A percentile compares a stretch with the other conserved stretches of the same genome.
Conservation (phyloP, 1,139 yeast genomes). For the Williopsis jadinii region DNA sequence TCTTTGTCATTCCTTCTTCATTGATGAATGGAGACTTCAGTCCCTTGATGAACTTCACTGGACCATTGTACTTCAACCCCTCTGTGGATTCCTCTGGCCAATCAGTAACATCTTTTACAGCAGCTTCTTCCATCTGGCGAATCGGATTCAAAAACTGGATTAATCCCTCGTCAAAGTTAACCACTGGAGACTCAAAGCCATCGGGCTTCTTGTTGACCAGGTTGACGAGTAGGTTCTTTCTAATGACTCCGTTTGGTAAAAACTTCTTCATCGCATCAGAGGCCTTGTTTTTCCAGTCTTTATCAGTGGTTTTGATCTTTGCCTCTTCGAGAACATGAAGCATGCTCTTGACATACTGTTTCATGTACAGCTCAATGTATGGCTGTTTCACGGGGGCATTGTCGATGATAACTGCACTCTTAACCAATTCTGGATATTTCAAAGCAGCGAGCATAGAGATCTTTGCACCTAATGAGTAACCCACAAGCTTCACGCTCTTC, state of each 20-base stretch:
- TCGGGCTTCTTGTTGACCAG: conserved; percentile 20
- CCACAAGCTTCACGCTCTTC: conserved; percentile 32
- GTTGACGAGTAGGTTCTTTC: conserved; percentile 24
- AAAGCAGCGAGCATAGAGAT: conserved; percentile 41
- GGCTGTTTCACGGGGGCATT: conserved; percentile 37
- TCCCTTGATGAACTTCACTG: conserved; percentile 38
- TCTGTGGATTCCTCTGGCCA: conserved; percentile 35
- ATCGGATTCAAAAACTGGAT: conserved; percentile 32
- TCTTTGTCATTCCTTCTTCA: conserved; percentile 26
- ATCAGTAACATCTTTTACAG: conserved; percentile 26
- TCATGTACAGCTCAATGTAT: conserved; percentile 21
- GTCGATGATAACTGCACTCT: conserved; percentile 39
- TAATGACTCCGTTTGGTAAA: conserved; percentile 26
- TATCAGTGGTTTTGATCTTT: conserved; percentile 19
- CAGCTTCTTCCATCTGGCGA: conserved; percentile 21
- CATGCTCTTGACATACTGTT: conserved; percentile 21
- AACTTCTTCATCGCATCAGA: conserved; percentile 21
- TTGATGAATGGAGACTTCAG: conserved; percentile 35
- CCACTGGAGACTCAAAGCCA: conserved; percentile 19
- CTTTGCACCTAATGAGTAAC: conserved; percentile 52
- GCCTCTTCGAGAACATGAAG: conserved; percentile 22
- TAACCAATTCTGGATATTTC: conserved; percentile 32
- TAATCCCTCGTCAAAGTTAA: conserved; percentile 24
- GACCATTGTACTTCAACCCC: conserved; percentile 27
- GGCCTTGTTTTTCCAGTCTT: conserved; percentile 30